These are phyloP conservation scores for Leccinum subatratum DNA, from an alignment of 1,284 basidiomycete genomes.

Conservation along the genomic window DNA sequence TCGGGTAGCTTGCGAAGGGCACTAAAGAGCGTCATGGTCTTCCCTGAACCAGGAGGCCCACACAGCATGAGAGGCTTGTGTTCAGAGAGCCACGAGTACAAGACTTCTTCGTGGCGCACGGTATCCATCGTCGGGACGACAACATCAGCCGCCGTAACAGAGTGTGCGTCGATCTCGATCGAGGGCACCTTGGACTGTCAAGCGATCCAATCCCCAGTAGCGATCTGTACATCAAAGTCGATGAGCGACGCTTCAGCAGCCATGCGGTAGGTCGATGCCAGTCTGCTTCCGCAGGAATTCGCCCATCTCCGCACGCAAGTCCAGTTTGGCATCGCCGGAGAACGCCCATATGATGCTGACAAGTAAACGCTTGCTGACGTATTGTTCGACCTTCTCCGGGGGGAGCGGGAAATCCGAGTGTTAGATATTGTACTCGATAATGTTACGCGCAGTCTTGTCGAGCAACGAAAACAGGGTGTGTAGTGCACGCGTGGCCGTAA, in stretches of 20 bases:
- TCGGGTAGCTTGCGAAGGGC: slow-evolving; percentile 96
- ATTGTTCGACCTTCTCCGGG: slow-evolving; percentile 81
- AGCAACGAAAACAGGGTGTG: slow-evolving; percentile 95
- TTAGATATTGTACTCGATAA: slow-evolving; percentile 92
- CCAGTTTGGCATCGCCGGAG: slow-evolving; percentile 90
- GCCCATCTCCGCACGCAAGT: slow-evolving; percentile 86
- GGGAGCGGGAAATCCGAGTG: slow-evolving; percentile 93
- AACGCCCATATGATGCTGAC: slow-evolving; percentile 97
- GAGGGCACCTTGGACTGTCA: slow-evolving; percentile 93
- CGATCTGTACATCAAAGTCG: slow-evolving; percentile 91
- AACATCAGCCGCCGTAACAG: slow-evolving; percentile 91
- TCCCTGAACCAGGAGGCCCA: slow-evolving; percentile 97
- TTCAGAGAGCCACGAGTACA: slow-evolving; percentile 98
- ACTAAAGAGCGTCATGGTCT: slow-evolving; percentile 99
- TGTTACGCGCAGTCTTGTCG: slow-evolving; percentile 92
- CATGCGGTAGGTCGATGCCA: slow-evolving; percentile 84
- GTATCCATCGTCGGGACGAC: slow-evolving; percentile 99
- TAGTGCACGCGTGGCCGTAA: slow-evolving; percentile 86
- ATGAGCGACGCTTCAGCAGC: slow-evolving; percentile 79
- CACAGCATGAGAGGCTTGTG: slow-evolving; percentile 99
- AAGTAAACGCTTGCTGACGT: slow-evolving; percentile 86
- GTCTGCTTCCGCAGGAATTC: slow-evolving; percentile 83
- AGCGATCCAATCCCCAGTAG: slow-evolving; percentile 81
- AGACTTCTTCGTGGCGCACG: slow-evolving; percentile 95
- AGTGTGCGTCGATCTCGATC: slow-evolving; percentile 95